A percentile compares a stretch with the other conserved stretches of the same genome.
phyloP scores from a whole-genome alignment of 2,329 filamentous ascomycete genomes.

The Lachnum nothofagi region DNA sequence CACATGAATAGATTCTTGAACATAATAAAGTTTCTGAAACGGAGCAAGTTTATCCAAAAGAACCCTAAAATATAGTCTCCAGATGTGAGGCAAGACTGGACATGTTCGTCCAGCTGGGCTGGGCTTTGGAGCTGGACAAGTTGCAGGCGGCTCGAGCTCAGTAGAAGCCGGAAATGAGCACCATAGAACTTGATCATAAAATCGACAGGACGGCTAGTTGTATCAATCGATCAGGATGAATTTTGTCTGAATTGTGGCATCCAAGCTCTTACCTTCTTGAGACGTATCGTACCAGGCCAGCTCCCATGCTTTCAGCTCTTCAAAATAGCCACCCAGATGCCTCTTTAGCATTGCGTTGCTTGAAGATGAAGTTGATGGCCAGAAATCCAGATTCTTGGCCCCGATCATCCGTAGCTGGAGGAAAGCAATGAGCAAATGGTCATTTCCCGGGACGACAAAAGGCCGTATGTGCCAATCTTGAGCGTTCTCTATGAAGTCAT shows the following conservation, averaged over 20 bases:
- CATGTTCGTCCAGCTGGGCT: constrained; percentile 61
- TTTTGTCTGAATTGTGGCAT: neutral
- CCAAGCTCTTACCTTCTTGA: neutral
- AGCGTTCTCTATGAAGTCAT: constrained; percentile 35
- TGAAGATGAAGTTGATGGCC: constrained; percentile 4
- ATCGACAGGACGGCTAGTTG: constrained; percentile 30
- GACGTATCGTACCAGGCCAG: neutral
- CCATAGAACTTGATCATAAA: constrained; percentile 33
- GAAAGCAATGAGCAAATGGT: constrained; percentile 36
- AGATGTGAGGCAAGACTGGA: constrained; percentile 28
- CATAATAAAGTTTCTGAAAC: constrained; percentile 35
- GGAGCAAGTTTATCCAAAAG: constrained; percentile 19
- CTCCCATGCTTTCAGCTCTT: neutral
- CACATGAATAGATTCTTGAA: constrained; percentile 39
- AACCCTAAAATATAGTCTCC: constrained; percentile 17
- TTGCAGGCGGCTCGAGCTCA: constrained; percentile 36
- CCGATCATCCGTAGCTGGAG: constrained; percentile 35
- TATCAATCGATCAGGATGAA: constrained; percentile 22
- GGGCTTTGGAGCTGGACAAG: constrained; percentile 55
- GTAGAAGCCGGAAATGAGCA: constrained; percentile 35
- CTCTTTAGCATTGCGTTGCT: neutral
- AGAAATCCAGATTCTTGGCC: constrained; percentile 32
- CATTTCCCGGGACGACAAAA: constrained; percentile 31
- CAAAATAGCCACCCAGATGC: neutral
- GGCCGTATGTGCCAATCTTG: constrained; percentile 34